Evolutionary conservation across 73 alveolate genomes (phyloP).

Genomic region (Paramecium biaurelia): DNA sequence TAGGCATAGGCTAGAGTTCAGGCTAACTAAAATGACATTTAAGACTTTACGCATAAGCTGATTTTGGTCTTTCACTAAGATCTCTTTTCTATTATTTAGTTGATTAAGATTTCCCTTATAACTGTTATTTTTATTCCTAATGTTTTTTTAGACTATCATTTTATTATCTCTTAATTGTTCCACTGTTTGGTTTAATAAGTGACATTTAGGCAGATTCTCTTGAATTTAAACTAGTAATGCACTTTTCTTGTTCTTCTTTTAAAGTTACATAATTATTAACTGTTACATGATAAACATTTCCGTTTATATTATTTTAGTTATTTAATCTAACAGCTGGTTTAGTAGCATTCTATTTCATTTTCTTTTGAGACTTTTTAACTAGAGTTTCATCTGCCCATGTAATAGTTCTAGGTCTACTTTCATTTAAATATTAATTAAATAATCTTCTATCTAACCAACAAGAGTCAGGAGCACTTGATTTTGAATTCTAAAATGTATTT

Average conservation of each 20-base stretch:
- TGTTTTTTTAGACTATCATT: conserved; percentile 37
- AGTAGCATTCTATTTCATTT: neutral
- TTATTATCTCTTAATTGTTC: conserved; percentile 29
- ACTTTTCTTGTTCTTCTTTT: neutral
- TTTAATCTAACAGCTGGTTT: neutral
- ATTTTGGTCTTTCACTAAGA: conserved; percentile 39
- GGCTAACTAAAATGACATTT: neutral
- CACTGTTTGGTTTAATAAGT: neutral
- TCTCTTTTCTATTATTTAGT: neutral
- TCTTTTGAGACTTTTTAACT: neutral
- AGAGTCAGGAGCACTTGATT: conserved; percentile 68
- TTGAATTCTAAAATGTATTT: conserved; percentile 71
- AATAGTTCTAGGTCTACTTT: conserved; percentile 8
- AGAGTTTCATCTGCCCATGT: conserved; percentile 69
- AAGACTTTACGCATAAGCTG: neutral
- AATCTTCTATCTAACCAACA: conserved; percentile 60
- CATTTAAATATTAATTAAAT: conserved; percentile 21
- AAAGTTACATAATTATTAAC: conserved; percentile 30
- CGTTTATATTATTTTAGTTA: neutral
- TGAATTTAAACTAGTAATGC: neutral
- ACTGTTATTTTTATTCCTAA: neutral
- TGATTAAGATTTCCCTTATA: neutral
- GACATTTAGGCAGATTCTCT: neutral
- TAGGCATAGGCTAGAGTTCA: neutral
- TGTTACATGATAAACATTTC: conserved; percentile 38